Evolutionary conservation across 2,329 filamentous ascomycete species (phyloP), one percentile per base, ranked within the genome.

Genomic region (Ophiostoma triangulosporum): DNA sequence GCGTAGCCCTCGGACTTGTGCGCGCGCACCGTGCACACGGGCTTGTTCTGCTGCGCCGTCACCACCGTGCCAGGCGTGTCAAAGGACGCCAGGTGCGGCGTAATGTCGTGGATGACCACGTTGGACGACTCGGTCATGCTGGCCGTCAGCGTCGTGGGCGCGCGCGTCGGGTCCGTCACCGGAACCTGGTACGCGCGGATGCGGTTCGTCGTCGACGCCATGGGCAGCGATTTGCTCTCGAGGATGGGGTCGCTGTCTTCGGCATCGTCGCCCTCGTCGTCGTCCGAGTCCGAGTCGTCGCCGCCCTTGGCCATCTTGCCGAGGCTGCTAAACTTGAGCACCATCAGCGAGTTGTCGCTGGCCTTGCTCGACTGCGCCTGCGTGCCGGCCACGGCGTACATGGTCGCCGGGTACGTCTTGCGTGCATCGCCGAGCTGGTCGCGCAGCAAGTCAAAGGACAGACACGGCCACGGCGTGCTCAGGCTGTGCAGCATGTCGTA

Each of bases 401-500:
- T 84, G 56, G 91, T 96, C 50, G 89, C 88, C 26, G 93, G 93
- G 69, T 94, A 98, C n/a, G 84, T 83, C 68, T 84, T 94, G 64
- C 93, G 84, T 68, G 88, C 83, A 65, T 95, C 85, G 60, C 93
- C 93, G 17, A 98, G 78, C 51, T 76, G 75, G 70, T 98, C 93
- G 62, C 78, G 83, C 58, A 98, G 70, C 56, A 98, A 84, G 66
- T 97, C 93, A 69, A 96, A 95, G 2, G 91, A 97, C 15, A 98
- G 78, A 66, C 93, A 98, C 3, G 93, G 93, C 93, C 93, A 98
- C 1, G 89, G 89, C 7, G 90, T 90, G 68, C 86, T 93, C 59
- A 98, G 78, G 57, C 82, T 88, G 74, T 98, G 93, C 56, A 98
- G 81, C 89, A 98, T 94, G 67, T 96, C 86, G 73, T 98, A 98